A percentile compares a stretch with the other conserved stretches of the same genome.
Evolutionary conservation across 768 basidiomycete genomes (phyloP).

Genomic region (Trametes maxima): DNA sequence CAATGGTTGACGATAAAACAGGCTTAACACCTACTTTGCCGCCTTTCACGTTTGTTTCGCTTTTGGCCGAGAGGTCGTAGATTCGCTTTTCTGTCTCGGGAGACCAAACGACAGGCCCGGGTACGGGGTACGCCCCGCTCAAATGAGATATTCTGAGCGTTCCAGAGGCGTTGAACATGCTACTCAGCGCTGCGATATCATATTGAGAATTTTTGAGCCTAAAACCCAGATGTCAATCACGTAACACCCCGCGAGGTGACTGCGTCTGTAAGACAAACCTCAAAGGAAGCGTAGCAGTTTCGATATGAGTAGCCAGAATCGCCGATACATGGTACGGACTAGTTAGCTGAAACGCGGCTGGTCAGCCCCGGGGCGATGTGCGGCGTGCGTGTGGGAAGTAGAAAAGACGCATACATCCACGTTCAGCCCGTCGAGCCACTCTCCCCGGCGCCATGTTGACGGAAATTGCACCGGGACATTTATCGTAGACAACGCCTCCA

Average conservation of each 20-base stretch:
- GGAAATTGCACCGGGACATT: constrained; percentile 37
- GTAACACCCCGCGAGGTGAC: not conserved
- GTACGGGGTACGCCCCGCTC: constrained; percentile 54
- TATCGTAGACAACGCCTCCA: constrained; percentile 34
- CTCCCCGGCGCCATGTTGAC: constrained; percentile 23
- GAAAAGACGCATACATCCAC: constrained; percentile 28
- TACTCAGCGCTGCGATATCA: constrained; percentile 47
- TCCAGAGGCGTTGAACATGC: constrained; percentile 55
- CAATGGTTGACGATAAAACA: not conserved
- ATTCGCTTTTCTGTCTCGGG: constrained; percentile 13
- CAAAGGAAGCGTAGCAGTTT: constrained; percentile 39
- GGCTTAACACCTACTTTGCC: not conserved
- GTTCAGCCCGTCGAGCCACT: constrained; percentile 32
- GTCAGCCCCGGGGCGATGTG: not conserved
- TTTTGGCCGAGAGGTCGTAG: constrained; percentile 23
- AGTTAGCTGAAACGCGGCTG: constrained; percentile 20
- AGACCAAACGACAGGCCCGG: constrained; percentile 9
- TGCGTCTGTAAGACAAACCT: constrained; percentile 28
- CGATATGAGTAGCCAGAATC: constrained; percentile 40
- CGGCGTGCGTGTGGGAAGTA: not conserved
- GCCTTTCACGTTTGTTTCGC: not conserved
- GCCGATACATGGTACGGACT: constrained; percentile 37
- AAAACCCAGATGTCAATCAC: not conserved
- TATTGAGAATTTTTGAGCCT: constrained; percentile 41
- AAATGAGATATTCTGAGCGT: constrained; percentile 58